These are phyloP conservation scores for Skeletonema marinoi DNA, from an alignment of 108 stramenopile species.

Conservation along the genomic window DNA sequence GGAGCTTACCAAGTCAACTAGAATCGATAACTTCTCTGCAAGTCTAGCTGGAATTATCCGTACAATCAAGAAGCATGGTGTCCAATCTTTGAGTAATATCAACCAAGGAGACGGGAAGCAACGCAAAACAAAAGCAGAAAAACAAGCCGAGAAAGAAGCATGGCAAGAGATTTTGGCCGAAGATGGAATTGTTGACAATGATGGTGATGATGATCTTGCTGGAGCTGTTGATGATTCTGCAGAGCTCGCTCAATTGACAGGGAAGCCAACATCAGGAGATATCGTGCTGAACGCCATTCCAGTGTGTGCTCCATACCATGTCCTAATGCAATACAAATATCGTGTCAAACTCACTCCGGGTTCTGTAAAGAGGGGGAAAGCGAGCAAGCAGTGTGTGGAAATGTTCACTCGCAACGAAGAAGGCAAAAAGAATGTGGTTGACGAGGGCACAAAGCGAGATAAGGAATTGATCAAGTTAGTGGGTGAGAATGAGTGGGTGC, in stretches of 20 bases:
- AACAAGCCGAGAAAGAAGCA: conserved; percentile 68
- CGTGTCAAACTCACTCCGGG: conserved; percentile 89
- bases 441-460: conserved; percentile 52
- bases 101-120: conserved; percentile 39
- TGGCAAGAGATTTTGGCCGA: conserved; percentile 84
- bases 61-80: conserved; percentile 74
- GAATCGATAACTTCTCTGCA: conserved; percentile 84
- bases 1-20: conserved; percentile 54
- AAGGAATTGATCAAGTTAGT: conserved; percentile 79
- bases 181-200: conserved; percentile 71
- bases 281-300: conserved; percentile 87
- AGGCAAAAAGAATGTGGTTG: conserved; percentile 21
- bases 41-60: conserved; percentile 87
- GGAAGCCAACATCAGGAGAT: conserved; percentile 84
- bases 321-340: conserved; percentile 85
- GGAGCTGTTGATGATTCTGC: conserved; percentile 73
- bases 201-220: conserved; percentile 53
- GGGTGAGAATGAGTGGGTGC: conserved; percentile 85
- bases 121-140: conserved; percentile 78
- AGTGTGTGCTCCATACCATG: conserved; percentile 92
- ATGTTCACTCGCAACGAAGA: conserved; percentile 64
- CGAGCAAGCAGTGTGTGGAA: conserved; percentile 82
- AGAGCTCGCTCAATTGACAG: conserved; percentile 82
- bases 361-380: conserved; percentile 85
- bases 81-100: conserved; percentile 3